Base-by-base conservation (phyloP, 768 basidiomycete species). In the Suillus spraguei region DNA sequence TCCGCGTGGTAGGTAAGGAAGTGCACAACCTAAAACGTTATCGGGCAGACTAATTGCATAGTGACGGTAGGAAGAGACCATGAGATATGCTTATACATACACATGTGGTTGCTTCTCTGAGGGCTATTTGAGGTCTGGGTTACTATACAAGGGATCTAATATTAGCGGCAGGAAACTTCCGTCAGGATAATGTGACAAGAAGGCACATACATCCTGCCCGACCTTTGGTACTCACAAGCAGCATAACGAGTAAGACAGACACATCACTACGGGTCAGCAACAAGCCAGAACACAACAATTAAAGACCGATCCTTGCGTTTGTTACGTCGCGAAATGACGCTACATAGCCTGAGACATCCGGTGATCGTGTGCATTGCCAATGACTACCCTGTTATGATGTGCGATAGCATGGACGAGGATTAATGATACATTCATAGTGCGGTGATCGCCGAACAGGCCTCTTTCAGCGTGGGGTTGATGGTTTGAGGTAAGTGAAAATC, bases 401-500 rank as follows among this genome's bases (percentile, higher is more conserved):
- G 10, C 35, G 54, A 22, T 16, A 4, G 20, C 38, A 39, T 39
- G 38, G 22, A 39, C 38, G 10, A 42, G 39, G 39, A 32, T 5
- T 8, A 20, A 58, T 58, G 24, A 41, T 17, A 58, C 28, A 20
- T 32, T 58, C 55, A 58, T 11, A 17, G 39, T 41, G 24, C 56
- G 56, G 56, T 58, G 39, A 58, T 58, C 39, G 56, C 56, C 56
- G 56, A 41, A 32, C 17, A 20, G 28, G 41, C 56, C 38, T 56
- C 55, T 56, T 56, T 24, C 38, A 39, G 24, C 22, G 55, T 38
- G 55, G 22, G 36, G 24, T 17, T 28, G 17, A 22, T 38, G n/a
- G 24, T 20, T 52, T 52, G 32, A 52, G 50, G 20, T 53, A 33
- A 53, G 32, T 47, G 7, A 13, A 22, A 13, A 49, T 49, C 47